These are phyloP conservation scores for Tylopilus subfusipes DNA, from an alignment of 768 basidiomycete species.

Conservation along the genomic window DNA sequence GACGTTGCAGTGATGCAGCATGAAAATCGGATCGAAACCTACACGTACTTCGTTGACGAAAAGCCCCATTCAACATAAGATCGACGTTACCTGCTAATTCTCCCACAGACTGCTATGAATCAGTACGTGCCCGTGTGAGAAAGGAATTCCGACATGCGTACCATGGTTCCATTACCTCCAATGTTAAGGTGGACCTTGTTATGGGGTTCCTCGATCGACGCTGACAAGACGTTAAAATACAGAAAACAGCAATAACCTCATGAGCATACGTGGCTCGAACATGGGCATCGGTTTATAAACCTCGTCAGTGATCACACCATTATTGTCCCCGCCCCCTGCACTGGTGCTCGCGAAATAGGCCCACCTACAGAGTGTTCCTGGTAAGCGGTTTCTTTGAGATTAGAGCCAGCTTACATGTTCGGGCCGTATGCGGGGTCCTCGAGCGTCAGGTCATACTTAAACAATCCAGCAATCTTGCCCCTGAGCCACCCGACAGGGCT, in stretches of 20 bases:
- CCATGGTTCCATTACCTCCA: constrained; percentile 16
- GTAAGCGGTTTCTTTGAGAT: too few relatives aligned
- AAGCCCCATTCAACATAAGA: background rate
- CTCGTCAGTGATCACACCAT: too few relatives aligned
- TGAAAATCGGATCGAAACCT: constrained; percentile 18
- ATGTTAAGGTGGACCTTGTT: constrained; percentile 14
- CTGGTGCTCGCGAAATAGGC: constrained; percentile 7
- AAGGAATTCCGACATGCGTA: background rate
- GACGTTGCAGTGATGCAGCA: constrained; percentile 13
- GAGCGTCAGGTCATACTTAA: background rate
- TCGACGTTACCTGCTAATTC: constrained; percentile 14
- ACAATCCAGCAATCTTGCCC: too few relatives aligned
- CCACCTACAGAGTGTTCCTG: constrained; percentile 1
- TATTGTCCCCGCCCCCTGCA: too few relatives aligned
- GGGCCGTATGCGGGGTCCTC: constrained; percentile 7
- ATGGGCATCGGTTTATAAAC: too few relatives aligned
- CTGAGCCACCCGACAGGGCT: too few relatives aligned
- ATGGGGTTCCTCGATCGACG: constrained; percentile 16
- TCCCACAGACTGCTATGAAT: constrained; percentile 1
- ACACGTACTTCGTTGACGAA: background rate
- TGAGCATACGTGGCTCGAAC: too few relatives aligned
- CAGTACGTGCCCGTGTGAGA: background rate
- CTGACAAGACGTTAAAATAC: constrained; percentile 4
- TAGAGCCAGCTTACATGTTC: constrained; percentile 8
- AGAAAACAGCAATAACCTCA: too few relatives aligned